Base-by-base conservation (phyloP, 495 filamentous ascomycete species). In the Penicillium ochrochloron region DNA sequence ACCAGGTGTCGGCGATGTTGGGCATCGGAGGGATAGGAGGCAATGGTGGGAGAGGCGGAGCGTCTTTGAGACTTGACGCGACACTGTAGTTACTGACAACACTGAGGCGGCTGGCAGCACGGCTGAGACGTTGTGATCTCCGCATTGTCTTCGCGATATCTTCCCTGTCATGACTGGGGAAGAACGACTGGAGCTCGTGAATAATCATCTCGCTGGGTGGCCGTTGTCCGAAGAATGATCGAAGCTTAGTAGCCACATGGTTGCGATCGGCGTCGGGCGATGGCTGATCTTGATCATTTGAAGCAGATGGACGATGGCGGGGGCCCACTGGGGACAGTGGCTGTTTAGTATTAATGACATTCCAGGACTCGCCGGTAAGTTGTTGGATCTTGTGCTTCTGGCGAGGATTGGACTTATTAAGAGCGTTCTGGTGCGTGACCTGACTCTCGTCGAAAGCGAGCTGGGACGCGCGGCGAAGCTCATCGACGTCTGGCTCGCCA, bases 171-270 rank as follows among this genome's bases (percentile, higher is more conserved):
- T 97, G 93, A 68, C 96, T 94, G 2, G 95, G 95, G 85, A 99
- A 99, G 79, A 97, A 99, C 8, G 94, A 94, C 14, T 90, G 91
- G 44, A 98, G 83, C 73, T 99, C 95, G 31, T 93, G 93, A 52
- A 94, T 95, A 71, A 99, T 98, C 79, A 99, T 84, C 79, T 98
- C 96, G 75, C 93, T 97, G 3, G 96, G 96, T 19, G 95, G 95
- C 70, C 95, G 82, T 61, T 93, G 87, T 56, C 96, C 95, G 70
- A 96, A 92, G 82, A 97, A 97, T 60, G 81, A 79, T 66, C 88
- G 83, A 71, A 94, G 74, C 78, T 89, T 84, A 70, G 86, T 84
- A 71, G 86, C 73, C 68, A 85, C 73, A 48, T 78, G 66, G 64
- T 82, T 70, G 70, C 86, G 78, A 73, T 85, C 79, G 56, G 69